Base-by-base conservation (phyloP, 352 stramenopile species). In the Thalassiosira livingstoniorum region DNA sequence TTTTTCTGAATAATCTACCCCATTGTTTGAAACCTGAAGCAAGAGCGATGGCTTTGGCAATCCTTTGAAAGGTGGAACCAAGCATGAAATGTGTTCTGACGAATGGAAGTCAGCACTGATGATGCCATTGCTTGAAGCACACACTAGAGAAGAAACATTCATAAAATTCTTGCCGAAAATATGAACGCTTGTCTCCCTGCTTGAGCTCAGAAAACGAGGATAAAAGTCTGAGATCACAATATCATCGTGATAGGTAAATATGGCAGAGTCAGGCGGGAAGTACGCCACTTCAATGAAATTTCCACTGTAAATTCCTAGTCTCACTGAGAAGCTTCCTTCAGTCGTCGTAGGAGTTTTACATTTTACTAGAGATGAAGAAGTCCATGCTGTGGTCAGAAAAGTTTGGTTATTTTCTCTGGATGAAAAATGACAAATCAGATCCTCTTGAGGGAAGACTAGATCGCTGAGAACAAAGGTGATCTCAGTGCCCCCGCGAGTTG, bases 331-430 rank as follows among this genome's bases (percentile, higher is more conserved):
- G 13, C n/a, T 35, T n/a, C 2, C 57, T 5, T 25, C 63, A 42
- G 4, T 13, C 27, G 31, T 32, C 55, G 4, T 25, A 45, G 63
- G 63, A 2, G 25, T 31, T 0, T 1, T n/a, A 29, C 47, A 73
- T 25, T n/a, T 63, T 0, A 73, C 51, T 73, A 29, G 43, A 7
- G 39, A 18, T 71, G 43, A 71, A 71, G 60, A 31, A 18, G 43
- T 31, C 4, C 37, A 11, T 34, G 31, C 63, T 60, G 53, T 60
- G 37, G 42, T 45, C 27, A 43, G 29, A 25, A 27, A 18, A 42
- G 42, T 45, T 7, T 60, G 35, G 18, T 60, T 61, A 27, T 71
- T 43, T 57, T 21, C 25, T 1, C 37, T 0, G 15, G 1, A 3
- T 25, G 29, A 43, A 27, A 71, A 57, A 31, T n/a, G 42, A 42